Evolutionary conservation across 2,329 filamentous ascomycete species (phyloP).

Genomic region (Aspergillus ochraceoroseus): DNA sequence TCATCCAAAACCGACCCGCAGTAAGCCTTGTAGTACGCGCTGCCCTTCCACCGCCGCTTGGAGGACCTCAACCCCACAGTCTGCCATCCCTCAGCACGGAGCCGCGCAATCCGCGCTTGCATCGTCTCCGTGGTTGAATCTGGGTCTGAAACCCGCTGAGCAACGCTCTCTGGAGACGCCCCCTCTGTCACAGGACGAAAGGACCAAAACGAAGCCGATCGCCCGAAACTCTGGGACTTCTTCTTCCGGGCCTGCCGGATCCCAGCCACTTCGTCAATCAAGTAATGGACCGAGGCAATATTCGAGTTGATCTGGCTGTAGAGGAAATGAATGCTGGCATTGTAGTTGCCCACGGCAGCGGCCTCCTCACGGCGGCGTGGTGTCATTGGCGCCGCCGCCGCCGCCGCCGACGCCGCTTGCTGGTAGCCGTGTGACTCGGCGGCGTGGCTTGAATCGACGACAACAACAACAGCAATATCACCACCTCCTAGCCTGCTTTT

Average conservation of each 20-base stretch:
- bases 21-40: constrained; percentile 36
- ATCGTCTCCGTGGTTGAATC: constrained; percentile 29
- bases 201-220: constrained; percentile 40
- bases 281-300: constrained; percentile 25
- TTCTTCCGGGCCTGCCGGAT: constrained; percentile 25
- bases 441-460: no score
- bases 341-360: constrained; percentile 22
- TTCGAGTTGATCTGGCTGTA: constrained; percentile 26
- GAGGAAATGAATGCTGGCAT: constrained; percentile 25
- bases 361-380: background rate
- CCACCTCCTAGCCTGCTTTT: background rate
- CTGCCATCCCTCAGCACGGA: constrained; percentile 36
- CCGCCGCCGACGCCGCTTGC: background rate
- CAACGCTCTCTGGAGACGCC: background rate
- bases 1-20: constrained; percentile 38
- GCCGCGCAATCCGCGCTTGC: constrained; percentile 32
- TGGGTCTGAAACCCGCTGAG: background rate
- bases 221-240: constrained; percentile 25
- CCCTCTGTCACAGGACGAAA: constrained; percentile 27
- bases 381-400: background rate
- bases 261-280: constrained; percentile 25
- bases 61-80: constrained; percentile 35
- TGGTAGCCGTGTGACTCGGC: no score
- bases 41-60: constrained; percentile 36
- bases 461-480: no score